Evolutionary conservation across 108 stramenopile species (phyloP), one percentile per base, ranked within the genome.

Genomic region (Cylindrotheca fusiformis): DNA sequence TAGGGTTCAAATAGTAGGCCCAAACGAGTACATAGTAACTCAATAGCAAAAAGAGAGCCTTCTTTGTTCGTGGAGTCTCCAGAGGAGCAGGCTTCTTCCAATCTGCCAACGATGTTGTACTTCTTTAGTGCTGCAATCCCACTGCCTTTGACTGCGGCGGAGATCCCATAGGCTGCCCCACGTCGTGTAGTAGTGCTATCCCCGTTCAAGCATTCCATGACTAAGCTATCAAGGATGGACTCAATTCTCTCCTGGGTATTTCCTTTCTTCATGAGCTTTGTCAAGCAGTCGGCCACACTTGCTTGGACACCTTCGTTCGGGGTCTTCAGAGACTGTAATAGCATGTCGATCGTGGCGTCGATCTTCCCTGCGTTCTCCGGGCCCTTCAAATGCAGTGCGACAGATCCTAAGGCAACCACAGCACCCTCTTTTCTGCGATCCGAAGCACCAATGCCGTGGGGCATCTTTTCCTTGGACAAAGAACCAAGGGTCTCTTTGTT

Each of bases 1-100:
- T 99, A 99, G 0, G 99, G 99, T 83, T 99, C 99, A 66, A 99
- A 99, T 4, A 99, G 87, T 31, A 98, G 76, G 22, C 94, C 97
- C 23, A 99, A 79, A 2, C 93, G 67, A 17, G 64, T 72, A 65
- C 95, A 95, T 32, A 99, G 76, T 10, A 92, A 79, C 68, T 98
- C 97, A 54, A 99, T 92, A 2, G 91, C 90, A 68, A 96, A 94
- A 19, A 99, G 75, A n/a, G 95, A 82, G 22, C 99, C 99, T 63
- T 99, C 95, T 54, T 96, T 95, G 41, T 71, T 75, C 17, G 59
- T 76, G 10, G 84, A 58, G 12, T 67, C 58, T 18, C 87, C 89
- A 48, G 78, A 66, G 5, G 80, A 57, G 46, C 82, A 92, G 1
- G 95, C 93, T 51, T 90, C 97, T 70, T 97, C 83, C 29, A 98